Evolutionary conservation across 1,284 basidiomycete species (phyloP).

Genomic region (Trichosporon sp.): DNA sequence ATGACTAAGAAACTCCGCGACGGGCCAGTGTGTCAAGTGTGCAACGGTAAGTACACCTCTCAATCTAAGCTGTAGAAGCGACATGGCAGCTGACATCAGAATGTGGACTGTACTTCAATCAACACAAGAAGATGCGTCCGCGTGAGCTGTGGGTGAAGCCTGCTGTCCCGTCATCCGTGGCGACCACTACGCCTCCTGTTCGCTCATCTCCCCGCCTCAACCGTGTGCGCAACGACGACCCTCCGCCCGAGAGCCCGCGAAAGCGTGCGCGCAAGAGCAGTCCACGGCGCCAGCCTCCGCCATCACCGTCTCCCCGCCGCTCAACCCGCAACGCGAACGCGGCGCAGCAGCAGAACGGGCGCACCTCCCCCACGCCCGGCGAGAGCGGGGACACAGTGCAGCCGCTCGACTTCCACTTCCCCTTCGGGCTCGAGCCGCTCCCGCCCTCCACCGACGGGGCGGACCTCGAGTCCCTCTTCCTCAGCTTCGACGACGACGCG

Average conservation of each 20-base stretch:
- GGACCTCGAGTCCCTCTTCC: conserved; percentile 29
- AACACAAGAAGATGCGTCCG: conserved; percentile 53
- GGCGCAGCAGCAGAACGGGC: background rate
- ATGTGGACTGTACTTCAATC: conserved; percentile 54
- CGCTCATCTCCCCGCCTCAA: conserved; percentile 26
- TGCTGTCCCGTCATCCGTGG: background rate
- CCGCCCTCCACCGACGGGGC: conserved; percentile 3
- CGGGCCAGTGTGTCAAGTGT: conserved; percentile 48
- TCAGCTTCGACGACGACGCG: conserved; percentile 29
- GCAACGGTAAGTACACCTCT: conserved; percentile 45
- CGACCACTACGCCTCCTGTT: background rate
- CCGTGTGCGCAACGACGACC: conserved; percentile 20
- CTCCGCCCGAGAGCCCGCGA: conserved; percentile 36
- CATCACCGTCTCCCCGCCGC: conserved; percentile 2
- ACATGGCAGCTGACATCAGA: conserved; percentile 33
- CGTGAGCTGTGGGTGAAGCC: conserved; percentile 43
- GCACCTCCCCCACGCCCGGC: conserved; percentile 28
- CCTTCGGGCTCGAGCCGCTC: conserved; percentile 15
- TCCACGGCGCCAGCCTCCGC: conserved; percentile 31
- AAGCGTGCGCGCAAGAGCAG: conserved; percentile 35
- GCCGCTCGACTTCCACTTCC: conserved; percentile 29
- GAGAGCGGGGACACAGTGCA: background rate
- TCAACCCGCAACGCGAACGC: background rate
- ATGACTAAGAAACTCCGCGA: conserved; percentile 47
- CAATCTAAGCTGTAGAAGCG: no score